phyloP scores from a whole-genome alignment of 306 rosid genomes.

The Ceratonia siliqua region DNA sequence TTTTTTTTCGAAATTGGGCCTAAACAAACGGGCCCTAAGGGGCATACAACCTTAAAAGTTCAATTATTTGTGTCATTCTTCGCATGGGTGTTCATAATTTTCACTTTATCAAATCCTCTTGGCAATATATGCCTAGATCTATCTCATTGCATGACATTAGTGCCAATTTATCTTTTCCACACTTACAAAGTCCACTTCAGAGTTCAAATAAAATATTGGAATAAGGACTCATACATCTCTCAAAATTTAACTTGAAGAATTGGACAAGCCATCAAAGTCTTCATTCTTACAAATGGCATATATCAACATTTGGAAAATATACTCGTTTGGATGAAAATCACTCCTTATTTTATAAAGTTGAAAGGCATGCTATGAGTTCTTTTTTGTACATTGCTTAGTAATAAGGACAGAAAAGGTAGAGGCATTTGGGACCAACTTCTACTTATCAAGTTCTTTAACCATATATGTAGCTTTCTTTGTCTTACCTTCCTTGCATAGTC shows the following conservation, averaged over 20 bases:
- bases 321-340: constrained; percentile 58
- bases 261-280: constrained; percentile 77
- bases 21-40: no score
- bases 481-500: constrained; percentile 82
- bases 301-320: constrained; percentile 54
- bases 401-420: constrained; percentile 82
- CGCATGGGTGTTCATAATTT: constrained; percentile 5
- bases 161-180: constrained; percentile 51
- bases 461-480: constrained; percentile 77
- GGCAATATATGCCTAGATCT: constrained; percentile 46
- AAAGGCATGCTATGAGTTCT: constrained; percentile 67
- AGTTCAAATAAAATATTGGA: constrained; percentile 51
- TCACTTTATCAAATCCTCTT: constrained; percentile 45
- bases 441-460: constrained; percentile 65
- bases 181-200: constrained; percentile 50
- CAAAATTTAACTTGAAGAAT: constrained; percentile 64
- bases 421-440: constrained; percentile 64
- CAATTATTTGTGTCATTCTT: constrained; percentile 34
- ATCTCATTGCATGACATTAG: constrained; percentile 42
- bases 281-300: constrained; percentile 57
- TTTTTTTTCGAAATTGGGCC: no score
- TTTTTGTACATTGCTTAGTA: constrained; percentile 60
- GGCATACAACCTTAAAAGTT: constrained; percentile 24
- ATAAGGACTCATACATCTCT: constrained; percentile 55
- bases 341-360: constrained; percentile 60